Evolutionary conservation across 352 stramenopile species (phyloP).

Genomic region (Pythium utonaiense): DNA sequence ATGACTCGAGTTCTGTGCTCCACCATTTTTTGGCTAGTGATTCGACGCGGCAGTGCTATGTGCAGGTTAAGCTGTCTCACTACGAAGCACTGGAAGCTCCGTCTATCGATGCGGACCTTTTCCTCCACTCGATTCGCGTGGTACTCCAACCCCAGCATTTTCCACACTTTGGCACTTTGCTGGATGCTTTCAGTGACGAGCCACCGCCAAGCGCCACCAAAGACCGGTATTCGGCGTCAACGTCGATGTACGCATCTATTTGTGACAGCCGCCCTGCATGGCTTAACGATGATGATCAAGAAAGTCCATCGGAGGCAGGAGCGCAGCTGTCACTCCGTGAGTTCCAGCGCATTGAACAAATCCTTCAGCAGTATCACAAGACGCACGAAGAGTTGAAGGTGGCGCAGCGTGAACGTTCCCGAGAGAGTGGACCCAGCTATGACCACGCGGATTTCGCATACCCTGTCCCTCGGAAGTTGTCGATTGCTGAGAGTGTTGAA

Average conservation of each 20-base stretch:
- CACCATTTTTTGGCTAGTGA: slow-evolving; percentile 68
- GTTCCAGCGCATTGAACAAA: slow-evolving; percentile 83
- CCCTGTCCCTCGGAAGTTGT: slow-evolving; percentile 46
- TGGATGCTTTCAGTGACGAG: slow-evolving; percentile 58
- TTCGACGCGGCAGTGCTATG: slow-evolving; percentile 60
- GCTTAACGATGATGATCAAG: slow-evolving; percentile 46
- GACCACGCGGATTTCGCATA: slow-evolving; percentile 28
- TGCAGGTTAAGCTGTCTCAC: slow-evolving; percentile 82
- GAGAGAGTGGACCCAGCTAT: not conserved
- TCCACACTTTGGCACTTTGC: slow-evolving; percentile 55
- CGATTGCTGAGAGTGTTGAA: slow-evolving; percentile 72
- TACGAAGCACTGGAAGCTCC: slow-evolving; percentile 71
- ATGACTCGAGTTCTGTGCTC: slow-evolving; percentile 27
- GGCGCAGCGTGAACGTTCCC: slow-evolving; percentile 7
- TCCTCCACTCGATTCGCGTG: slow-evolving; percentile 77
- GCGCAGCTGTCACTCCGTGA: slow-evolving; percentile 73
- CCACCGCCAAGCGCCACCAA: not conserved
- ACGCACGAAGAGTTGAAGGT: slow-evolving; percentile 60
- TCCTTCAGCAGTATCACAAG: slow-evolving; percentile 75
- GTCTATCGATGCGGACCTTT: slow-evolving; percentile 73
- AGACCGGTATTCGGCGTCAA: slow-evolving; percentile 30
- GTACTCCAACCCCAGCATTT: slow-evolving; percentile 84
- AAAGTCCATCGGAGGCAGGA: slow-evolving; percentile 16
- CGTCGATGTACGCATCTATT: slow-evolving; percentile 71
- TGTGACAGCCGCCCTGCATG: slow-evolving; percentile 62